These are phyloP conservation scores for Colletotrichum gigasporum DNA, from an alignment of 2,329 filamentous ascomycete genomes.

Conservation along the genomic window DNA sequence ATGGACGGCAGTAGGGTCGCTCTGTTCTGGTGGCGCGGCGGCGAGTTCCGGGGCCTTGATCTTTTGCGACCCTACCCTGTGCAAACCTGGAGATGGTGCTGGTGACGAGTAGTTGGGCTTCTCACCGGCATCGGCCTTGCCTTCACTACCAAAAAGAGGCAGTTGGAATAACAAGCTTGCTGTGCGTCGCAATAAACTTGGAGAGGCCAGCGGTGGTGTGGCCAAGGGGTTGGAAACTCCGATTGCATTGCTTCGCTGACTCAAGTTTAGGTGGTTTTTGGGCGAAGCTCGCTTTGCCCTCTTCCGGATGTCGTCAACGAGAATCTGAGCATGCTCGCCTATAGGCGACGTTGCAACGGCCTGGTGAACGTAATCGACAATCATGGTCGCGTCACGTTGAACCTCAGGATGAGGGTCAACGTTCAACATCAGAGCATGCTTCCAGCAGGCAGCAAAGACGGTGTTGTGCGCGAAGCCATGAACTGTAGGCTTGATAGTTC, in stretches of 20 bases:
- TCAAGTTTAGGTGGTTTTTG: conserved; percentile 51
- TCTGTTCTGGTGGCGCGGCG: conserved; percentile 74
- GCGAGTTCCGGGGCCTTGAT: conserved; percentile 53
- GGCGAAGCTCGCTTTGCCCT: conserved; percentile 57
- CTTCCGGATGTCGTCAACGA: conserved; percentile 78
- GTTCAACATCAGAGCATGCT: conserved; percentile 87
- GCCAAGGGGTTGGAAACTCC: conserved; percentile 45
- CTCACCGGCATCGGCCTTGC: conserved; percentile 40
- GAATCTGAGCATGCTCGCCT: conserved; percentile 72
- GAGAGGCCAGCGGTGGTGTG: conserved; percentile 59
- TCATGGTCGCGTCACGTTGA: conserved; percentile 82
- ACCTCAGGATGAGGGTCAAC: conserved; percentile 96
- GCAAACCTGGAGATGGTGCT: conserved; percentile 43
- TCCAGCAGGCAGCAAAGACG: conserved; percentile 94
- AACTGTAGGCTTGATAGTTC: conserved; percentile 63
- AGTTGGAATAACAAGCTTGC: conserved; percentile 69
- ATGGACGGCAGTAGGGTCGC: conserved; percentile 71
- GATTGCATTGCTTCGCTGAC: conserved; percentile 53
- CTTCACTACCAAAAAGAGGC: conserved; percentile 63
- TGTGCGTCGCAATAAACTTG: conserved; percentile 69
- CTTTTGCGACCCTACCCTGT: conserved; percentile 49
- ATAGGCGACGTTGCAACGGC: conserved; percentile 81
- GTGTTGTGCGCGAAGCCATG: conserved; percentile 82
- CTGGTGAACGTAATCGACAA: conserved; percentile 87
- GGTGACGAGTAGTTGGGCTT: conserved; percentile 29